Evolutionary conservation across 495 filamentous ascomycete species (phyloP).

Genomic region (Trichocladium uniseriatum): DNA sequence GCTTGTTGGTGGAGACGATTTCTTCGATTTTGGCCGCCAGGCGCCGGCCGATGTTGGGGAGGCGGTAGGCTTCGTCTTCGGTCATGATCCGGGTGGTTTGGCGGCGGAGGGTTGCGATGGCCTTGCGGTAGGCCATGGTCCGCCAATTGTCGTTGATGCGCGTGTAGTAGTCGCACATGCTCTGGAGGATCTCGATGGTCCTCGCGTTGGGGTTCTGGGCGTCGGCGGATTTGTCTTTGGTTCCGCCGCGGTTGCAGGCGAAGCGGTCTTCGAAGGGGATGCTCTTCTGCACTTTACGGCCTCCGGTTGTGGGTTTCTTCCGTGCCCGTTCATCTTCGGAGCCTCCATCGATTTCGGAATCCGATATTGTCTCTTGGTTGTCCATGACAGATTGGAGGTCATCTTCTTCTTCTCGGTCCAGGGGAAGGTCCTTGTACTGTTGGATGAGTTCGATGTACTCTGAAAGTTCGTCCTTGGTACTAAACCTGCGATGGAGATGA

Average conservation of each 20-base stretch:
- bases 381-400: conserved; percentile 18
- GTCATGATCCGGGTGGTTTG: conserved; percentile 59
- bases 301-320: conserved; percentile 11
- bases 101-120: conserved; percentile 59
- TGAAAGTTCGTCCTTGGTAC: conserved; percentile 24
- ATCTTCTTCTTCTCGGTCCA: conserved; percentile 32
- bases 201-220: conserved; percentile 50
- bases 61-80: conserved; percentile 53
- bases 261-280: conserved; percentile 33
- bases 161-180: conserved; percentile 77
- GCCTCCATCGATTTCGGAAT: conserved; percentile 8
- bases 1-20: conserved; percentile 64
- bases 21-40: conserved; percentile 88
- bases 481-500: not conserved
- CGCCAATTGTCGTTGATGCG: conserved; percentile 74
- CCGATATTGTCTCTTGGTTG: conserved; percentile 5
- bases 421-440: conserved; percentile 29
- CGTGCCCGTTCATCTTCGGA: conserved; percentile 21
- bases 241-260: conserved; percentile 36
- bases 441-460: conserved; percentile 27
- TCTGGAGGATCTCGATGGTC: conserved; percentile 70
- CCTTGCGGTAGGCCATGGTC: conserved; percentile 67
- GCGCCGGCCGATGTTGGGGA: conserved; percentile 65
- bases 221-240: conserved; percentile 17
- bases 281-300: conserved; percentile 7